phyloP scores from a whole-genome alignment of 768 basidiomycete genomes.

The Kockovaella imperatae region DNA sequence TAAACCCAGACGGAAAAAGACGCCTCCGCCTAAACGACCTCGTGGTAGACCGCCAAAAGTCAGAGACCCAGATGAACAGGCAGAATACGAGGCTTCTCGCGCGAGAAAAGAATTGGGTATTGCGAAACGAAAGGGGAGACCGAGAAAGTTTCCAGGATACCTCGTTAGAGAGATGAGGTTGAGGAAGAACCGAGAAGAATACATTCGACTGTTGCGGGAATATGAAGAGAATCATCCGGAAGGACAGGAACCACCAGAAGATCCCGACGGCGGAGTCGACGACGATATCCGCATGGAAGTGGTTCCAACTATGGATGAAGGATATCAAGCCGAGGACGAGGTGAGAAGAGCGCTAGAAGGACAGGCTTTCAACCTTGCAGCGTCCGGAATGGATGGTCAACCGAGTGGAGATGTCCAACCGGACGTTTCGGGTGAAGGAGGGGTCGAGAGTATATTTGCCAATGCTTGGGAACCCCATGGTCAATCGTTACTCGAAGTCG shows the following conservation, averaged over 20 bases:
- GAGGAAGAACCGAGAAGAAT: slow-evolving; percentile 32
- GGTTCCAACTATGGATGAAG: too few relatives aligned
- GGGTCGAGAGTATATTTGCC: too few relatives aligned
- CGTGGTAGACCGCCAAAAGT: slow-evolving; percentile 33
- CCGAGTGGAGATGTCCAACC: too few relatives aligned
- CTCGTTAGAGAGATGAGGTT: slow-evolving; percentile 37
- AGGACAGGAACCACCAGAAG: background rate
- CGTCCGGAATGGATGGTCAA: slow-evolving; percentile 1
- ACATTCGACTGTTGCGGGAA: slow-evolving; percentile 15
- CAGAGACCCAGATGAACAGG: slow-evolving; percentile 25
- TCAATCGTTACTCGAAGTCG: slow-evolving; percentile 19
- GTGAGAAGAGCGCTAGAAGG: background rate
- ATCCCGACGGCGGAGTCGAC: slow-evolving; percentile 1
- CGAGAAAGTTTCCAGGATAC: slow-evolving; percentile 36
- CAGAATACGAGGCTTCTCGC: slow-evolving; percentile 16
- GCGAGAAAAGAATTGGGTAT: slow-evolving; percentile 24
- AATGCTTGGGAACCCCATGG: slow-evolving; percentile 8
- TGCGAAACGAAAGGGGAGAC: slow-evolving; percentile 23
- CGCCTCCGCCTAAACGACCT: slow-evolving; percentile 9
- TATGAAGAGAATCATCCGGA: slow-evolving; percentile 7
- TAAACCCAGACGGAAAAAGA: slow-evolving; percentile 1
- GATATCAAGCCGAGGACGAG: background rate
- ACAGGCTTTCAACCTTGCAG: too few relatives aligned
- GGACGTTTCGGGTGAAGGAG: too few relatives aligned
- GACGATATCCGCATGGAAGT: background rate